Conservation (phyloP, 805 yeast genomes). For the Saccharomycopsis javanensis region DNA sequence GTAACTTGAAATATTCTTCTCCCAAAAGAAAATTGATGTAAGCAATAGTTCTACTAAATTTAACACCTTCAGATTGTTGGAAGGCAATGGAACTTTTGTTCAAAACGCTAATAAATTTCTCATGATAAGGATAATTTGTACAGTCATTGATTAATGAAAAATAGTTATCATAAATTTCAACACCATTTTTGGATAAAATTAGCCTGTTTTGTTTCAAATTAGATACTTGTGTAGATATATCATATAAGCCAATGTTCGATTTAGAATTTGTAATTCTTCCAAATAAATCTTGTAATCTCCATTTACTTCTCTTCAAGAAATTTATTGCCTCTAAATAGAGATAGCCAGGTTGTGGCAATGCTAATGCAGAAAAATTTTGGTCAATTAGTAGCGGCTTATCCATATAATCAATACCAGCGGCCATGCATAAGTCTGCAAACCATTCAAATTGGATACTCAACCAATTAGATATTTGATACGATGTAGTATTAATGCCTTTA, state of each 20-base stretch:
- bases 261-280: not conserved
- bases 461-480: slow-evolving; percentile 40
- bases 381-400: slow-evolving; percentile 29
- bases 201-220: not conserved
- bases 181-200: not conserved
- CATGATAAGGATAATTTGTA: slow-evolving; percentile 12
- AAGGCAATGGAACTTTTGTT: slow-evolving; percentile 18
- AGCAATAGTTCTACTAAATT: slow-evolving; percentile 32
- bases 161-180: slow-evolving; percentile 23
- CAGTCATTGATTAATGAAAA: slow-evolving; percentile 25
- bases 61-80: slow-evolving; percentile 17
- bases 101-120: slow-evolving; percentile 15
- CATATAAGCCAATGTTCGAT: slow-evolving; percentile 14
- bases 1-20: slow-evolving; percentile 31
- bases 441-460: slow-evolving; percentile 51
- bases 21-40: slow-evolving; percentile 43
- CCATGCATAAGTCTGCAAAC: slow-evolving; percentile 48
- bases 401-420: slow-evolving; percentile 38
- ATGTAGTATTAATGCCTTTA: slow-evolving; percentile 23
- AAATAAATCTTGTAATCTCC: not conserved
- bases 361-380: slow-evolving; percentile 22
- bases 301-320: slow-evolving; percentile 22
- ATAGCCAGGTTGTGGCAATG: slow-evolving; percentile 37
- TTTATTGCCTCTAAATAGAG: slow-evolving; percentile 32
- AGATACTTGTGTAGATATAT: not conserved